Evolutionary conservation across 768 basidiomycete genomes (phyloP), one percentile per base, ranked within the genome.

Genomic region (Coprinellus aureogranulatus): DNA sequence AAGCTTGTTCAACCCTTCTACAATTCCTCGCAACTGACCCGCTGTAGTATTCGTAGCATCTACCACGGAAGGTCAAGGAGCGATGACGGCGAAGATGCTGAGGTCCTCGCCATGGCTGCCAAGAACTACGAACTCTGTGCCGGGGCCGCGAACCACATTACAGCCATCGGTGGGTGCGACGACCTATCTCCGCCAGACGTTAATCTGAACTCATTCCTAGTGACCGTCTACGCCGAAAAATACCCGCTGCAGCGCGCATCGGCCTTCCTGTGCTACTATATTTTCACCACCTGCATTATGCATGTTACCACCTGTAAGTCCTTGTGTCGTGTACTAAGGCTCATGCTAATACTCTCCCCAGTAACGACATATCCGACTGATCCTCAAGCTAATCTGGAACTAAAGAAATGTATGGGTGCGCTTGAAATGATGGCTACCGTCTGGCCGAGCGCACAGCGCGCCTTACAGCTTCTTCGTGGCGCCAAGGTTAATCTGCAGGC

Each of bases 231-330:
- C 69, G 77, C 78, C 27, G 85, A 88, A 62, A 80, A 76, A 31
- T 87, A 87, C 69, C 75, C 80, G 42, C 74, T 90, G 57, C 78
- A 79, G 48, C 80, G 81, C 14, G 83, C 83, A 18, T 74, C 90
- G 1, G 87, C 86, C 3, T 92, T 90, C 66, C 71, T 90, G 27
- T 86, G 82, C 64, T 92, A 90, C 65, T 91, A 90, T 64, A 76
- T 90, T 16, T 92, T 92, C 73, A 87, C 87, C 2, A 89, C 89
- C 16, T 83, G 83, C 56, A 83, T 92, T 53, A 90, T 89, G 87
- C 90, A 92, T 63, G 82, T 89, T 46, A 84, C 84, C 2, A 85
- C 76, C 40, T 70, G 90, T 92, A 65, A 62, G 89, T 81, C 12
- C 4, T 49, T 50, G 27, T 11, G 14, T 54, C 28, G n/a, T 9